Evolutionary conservation across 441 rosid species (phyloP).

Genomic region (Populus hybrid): DNA sequence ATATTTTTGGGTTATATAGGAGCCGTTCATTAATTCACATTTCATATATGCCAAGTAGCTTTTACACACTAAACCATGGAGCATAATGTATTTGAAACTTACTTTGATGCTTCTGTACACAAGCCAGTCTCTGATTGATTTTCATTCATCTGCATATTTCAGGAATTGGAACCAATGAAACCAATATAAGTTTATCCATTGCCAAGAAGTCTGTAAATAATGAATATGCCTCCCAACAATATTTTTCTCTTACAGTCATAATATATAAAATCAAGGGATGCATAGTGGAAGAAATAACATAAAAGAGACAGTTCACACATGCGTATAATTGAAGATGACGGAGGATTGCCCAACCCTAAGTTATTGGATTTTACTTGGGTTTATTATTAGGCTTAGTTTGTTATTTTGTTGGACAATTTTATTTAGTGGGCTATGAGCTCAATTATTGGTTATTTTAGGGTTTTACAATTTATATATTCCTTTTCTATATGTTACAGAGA

Average conservation of each 20-base stretch:
- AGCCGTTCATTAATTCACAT: neutral
- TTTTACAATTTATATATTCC: neutral
- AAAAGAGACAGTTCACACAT: neutral
- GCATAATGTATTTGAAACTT: slow-evolving; percentile 22
- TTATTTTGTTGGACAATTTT: neutral
- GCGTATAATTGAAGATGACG: neutral
- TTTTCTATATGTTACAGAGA: neutral
- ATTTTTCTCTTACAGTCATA: neutral
- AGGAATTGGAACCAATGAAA: slow-evolving; percentile 3
- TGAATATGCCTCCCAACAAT: neutral
- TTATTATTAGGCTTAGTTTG: neutral
- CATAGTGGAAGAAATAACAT: neutral
- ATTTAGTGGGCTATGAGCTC: neutral
- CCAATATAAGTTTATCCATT: neutral
- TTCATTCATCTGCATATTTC: slow-evolving; percentile 48
- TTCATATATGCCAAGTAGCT: neutral
- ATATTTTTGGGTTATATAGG: neutral
- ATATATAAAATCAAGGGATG: no score
- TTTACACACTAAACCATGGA: slow-evolving; percentile 6
- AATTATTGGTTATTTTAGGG: no score
- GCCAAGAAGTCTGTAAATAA: neutral
- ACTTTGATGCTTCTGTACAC: slow-evolving; percentile 38
- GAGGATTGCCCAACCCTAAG: neutral
- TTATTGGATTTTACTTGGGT: neutral
- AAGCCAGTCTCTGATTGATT: slow-evolving; percentile 31